These are phyloP conservation scores for Dioscorea alata DNA, from an alignment of 106 monocot genomes.

Conservation along the genomic window DNA sequence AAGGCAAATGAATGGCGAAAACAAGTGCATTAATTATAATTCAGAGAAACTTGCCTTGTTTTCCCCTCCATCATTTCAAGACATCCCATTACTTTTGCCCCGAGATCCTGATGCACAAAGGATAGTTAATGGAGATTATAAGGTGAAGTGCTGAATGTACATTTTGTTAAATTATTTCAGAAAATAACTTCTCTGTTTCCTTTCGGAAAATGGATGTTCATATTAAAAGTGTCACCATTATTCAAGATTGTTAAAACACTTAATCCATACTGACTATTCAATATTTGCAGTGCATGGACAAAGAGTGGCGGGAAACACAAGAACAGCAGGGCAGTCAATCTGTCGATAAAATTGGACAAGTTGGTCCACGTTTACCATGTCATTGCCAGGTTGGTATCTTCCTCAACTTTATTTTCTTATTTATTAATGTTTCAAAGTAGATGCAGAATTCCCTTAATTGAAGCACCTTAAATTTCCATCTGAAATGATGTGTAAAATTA, in stretches of 20 bases:
- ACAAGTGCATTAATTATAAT: constrained; percentile 17
- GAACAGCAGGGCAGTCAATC: constrained; percentile 46
- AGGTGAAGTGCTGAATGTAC: constrained; percentile 11
- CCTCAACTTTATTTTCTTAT: neutral
- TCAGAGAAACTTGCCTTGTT: constrained; percentile 37
- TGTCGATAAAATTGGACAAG: constrained; percentile 78
- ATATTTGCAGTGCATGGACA: constrained; percentile 22
- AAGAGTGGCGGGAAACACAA: constrained; percentile 92
- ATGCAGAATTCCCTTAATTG: too few species aligned
- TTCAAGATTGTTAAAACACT: too few species aligned
- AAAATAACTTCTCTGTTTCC: too few species aligned
- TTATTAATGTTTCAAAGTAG: too few species aligned
- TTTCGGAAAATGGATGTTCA: too few species aligned
- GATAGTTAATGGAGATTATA: constrained; percentile 22
- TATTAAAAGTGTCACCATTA: too few species aligned
- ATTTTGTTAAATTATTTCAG: too few species aligned
- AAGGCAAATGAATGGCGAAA: constrained; percentile 28
- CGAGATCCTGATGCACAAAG: constrained; percentile 40
- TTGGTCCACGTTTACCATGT: constrained; percentile 82
- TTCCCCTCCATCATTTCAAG: constrained; percentile 56
- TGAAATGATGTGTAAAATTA: too few species aligned
- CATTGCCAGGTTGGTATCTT: constrained; percentile 70
- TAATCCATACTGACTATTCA: too few species aligned
- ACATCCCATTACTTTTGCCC: constrained; percentile 85
- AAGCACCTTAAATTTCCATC: too few species aligned